A percentile compares a stretch with the other conserved stretches of the same genome.
These are phyloP conservation scores for Eimeria maxima DNA, from an alignment of 169 alveolate genomes.

Conservation along the genomic window DNA sequence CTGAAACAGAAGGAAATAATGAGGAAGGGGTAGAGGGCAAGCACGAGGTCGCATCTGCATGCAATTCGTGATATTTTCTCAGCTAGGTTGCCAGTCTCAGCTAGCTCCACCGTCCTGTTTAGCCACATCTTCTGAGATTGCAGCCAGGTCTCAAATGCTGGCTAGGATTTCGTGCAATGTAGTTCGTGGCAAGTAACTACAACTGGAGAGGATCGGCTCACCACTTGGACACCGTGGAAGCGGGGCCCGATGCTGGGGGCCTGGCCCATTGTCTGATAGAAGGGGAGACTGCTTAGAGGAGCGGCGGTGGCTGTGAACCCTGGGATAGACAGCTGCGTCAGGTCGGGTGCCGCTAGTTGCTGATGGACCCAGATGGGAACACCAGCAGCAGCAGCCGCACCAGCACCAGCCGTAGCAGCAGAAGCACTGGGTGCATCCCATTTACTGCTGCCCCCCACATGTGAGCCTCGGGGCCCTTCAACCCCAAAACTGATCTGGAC, in stretches of 20 bases:
- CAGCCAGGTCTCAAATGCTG: too few relatives aligned
- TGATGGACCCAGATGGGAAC: background rate
- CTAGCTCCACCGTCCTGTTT: too few relatives aligned
- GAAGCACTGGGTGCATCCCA: background rate
- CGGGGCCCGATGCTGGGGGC: background rate
- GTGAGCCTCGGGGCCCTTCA: background rate
- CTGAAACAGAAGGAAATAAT: background rate
- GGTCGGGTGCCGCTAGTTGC: background rate
- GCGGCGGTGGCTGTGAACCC: background rate
- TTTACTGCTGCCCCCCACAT: background rate
- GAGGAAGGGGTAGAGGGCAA: background rate
- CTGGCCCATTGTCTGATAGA: background rate
- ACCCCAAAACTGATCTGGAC: background rate
- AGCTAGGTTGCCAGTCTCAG: background rate
- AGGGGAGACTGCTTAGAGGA: conserved; percentile 1
- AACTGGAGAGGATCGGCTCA: too few relatives aligned
- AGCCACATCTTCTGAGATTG: too few relatives aligned
- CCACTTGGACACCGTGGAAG: conserved; percentile 31
- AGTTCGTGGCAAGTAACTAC: too few relatives aligned
- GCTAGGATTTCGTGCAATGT: too few relatives aligned
- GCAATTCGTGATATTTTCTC: background rate
- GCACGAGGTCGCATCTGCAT: background rate
- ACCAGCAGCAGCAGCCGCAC: background rate
- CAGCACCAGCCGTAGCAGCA: background rate
- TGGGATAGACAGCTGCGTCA: background rate